These are phyloP conservation scores for Aspergillus japonicus DNA, from an alignment of 2,329 filamentous ascomycete genomes.

Conservation along the genomic window DNA sequence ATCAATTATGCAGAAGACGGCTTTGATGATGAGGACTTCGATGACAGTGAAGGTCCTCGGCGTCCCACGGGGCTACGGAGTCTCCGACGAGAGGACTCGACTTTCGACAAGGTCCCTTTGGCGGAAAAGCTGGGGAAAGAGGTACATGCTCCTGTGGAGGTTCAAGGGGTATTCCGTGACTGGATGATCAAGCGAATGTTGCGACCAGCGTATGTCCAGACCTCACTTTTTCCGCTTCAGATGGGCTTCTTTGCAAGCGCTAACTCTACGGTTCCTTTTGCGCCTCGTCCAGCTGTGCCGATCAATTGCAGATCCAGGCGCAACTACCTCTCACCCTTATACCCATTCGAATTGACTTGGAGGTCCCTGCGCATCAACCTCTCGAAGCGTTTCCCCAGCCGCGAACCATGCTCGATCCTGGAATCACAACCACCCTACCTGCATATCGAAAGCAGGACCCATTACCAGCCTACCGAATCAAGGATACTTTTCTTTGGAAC, in stretches of 20 bases:
- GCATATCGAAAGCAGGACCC: slow-evolving; percentile 77
- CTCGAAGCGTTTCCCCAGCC: slow-evolving; percentile 49
- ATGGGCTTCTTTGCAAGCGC: slow-evolving; percentile 7
- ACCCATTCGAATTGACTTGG: slow-evolving; percentile 93
- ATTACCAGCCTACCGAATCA: slow-evolving; percentile 81
- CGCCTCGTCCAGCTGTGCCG: slow-evolving; percentile 46
- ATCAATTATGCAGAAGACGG: slow-evolving; percentile 99
- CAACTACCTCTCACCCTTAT: slow-evolving; percentile 85
- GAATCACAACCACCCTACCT: slow-evolving; percentile 64
- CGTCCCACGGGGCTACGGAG: slow-evolving; percentile 79
- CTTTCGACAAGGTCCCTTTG: slow-evolving; percentile 62
- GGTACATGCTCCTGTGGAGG: slow-evolving; percentile 70
- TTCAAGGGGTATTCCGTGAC: slow-evolving; percentile 90
- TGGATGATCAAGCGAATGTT: slow-evolving; percentile 78
- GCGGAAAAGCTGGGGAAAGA: slow-evolving; percentile 82
- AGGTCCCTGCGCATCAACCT: slow-evolving; percentile 69
- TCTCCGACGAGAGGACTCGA: slow-evolving; percentile 71
- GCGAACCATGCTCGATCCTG: slow-evolving; percentile 40
- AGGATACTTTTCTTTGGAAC: slow-evolving; percentile 98
- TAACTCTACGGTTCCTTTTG: slow-evolving; percentile 9
- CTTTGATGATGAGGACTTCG: slow-evolving; percentile 70
- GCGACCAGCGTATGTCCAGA: slow-evolving; percentile 43
- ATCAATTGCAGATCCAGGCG: slow-evolving; percentile 64
- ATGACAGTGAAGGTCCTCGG: slow-evolving; percentile 65
- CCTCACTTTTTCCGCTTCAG: background rate